Evolutionary conservation across 768 basidiomycete genomes (phyloP).

Genomic region (Termitomyces eurrhizus): DNA sequence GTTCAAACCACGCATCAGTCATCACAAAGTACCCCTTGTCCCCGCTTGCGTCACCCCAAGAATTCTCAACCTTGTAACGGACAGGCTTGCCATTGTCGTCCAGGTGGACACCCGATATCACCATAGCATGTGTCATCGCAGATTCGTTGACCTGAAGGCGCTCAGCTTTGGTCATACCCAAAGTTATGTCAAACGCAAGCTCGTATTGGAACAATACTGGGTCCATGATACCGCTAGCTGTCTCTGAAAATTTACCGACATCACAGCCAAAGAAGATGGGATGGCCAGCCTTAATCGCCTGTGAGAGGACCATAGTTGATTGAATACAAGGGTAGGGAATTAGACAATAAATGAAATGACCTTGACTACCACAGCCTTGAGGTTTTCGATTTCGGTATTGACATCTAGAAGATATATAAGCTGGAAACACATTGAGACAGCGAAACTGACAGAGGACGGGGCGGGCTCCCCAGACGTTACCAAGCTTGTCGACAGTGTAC

Average conservation of each 20-base stretch:
- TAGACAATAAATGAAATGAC: conserved; percentile 23
- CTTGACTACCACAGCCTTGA: conserved; percentile 82
- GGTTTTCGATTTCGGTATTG: conserved; percentile 77
- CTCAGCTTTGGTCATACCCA: conserved; percentile 82
- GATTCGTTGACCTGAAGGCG: conserved; percentile 81
- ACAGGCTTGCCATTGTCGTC: conserved; percentile 70
- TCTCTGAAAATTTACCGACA: conserved; percentile 82
- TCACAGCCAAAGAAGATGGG: conserved; percentile 98
- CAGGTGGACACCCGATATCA: conserved; percentile 89
- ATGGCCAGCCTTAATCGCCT: conserved; percentile 81
- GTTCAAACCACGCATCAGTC: conserved; percentile 89
- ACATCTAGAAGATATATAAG: conserved; percentile 53
- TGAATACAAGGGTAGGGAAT: background rate
- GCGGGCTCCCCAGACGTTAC: conserved; percentile 87
- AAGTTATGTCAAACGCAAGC: conserved; percentile 80
- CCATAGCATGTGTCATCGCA: conserved; percentile 95
- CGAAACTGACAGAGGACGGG: conserved; percentile 70
- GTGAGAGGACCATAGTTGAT: background rate
- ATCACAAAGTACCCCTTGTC: conserved; percentile 90
- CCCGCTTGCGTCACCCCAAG: conserved; percentile 78
- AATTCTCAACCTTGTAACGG: conserved; percentile 97
- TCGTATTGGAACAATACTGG: conserved; percentile 78
- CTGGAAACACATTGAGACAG: background rate
- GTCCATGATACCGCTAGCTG: conserved; percentile 79
- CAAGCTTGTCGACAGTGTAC: conserved; percentile 90